A percentile compares a stretch with the other conserved stretches of the same genome.
These are phyloP conservation scores for Pseudisothecium myosuroides DNA, from an alignment of 225 moss, liverwort and hornwort genomes.

Conservation along the genomic window DNA sequence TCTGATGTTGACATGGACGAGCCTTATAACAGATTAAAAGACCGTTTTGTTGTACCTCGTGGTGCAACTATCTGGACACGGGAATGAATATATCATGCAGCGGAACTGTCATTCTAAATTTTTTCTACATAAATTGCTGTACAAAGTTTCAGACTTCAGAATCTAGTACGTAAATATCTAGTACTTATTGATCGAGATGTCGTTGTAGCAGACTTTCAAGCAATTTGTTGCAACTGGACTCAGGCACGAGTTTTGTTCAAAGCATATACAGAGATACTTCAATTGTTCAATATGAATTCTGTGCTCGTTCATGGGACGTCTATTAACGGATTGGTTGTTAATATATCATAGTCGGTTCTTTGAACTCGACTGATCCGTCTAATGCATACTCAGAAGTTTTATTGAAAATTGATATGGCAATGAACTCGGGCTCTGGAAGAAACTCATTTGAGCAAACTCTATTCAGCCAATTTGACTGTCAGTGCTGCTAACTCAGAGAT, in stretches of 20 bases:
- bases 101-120: neutral
- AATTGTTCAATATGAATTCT: neutral
- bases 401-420: neutral
- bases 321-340: neutral
- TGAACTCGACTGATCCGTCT: neutral
- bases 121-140: no score
- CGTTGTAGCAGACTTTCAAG: neutral
- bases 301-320: neutral
- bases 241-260: neutral
- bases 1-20: constrained; percentile 4
- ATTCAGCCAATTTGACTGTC: no score
- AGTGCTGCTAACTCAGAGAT: neutral
- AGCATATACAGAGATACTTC: neutral
- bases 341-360: neutral
- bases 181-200: neutral
- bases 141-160: neutral
- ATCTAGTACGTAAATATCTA: neutral
- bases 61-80: neutral
- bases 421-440: no score
- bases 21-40: neutral
- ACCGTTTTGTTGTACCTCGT: neutral
- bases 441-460: neutral
- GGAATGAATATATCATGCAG: no score
- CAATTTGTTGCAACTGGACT: neutral
- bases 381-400: neutral